A percentile compares a stretch with the other conserved stretches of the same genome.
phyloP scores from a whole-genome alignment of 2,329 filamentous ascomycete genomes.

The Xylogone sp. region DNA sequence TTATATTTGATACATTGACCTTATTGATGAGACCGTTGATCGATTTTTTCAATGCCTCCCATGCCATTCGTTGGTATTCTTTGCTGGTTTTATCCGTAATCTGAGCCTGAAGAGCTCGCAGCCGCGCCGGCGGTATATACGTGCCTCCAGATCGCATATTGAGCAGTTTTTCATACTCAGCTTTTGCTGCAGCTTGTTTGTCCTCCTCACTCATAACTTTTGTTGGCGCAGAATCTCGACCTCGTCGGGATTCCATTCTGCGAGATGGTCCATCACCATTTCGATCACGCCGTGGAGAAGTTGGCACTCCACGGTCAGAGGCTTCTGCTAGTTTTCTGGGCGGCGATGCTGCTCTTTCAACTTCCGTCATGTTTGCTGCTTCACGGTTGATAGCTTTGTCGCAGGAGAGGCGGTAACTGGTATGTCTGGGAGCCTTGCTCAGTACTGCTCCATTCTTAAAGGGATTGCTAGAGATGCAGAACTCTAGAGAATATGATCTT shows the following conservation, averaged over 20 bases:
- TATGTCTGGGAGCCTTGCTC: background rate
- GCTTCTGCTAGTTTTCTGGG: constrained; percentile 9
- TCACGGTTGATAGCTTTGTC: background rate
- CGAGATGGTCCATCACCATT: constrained; percentile 12
- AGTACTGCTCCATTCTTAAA: background rate
- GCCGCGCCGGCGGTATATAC: constrained; percentile 88
- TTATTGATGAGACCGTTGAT: constrained; percentile 99
- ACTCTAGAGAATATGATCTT: too few species aligned
- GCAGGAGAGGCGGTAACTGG: background rate
- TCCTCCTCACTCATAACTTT: constrained; percentile 63
- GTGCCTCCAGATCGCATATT: constrained; percentile 93
- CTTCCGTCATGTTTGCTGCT: constrained; percentile 12
- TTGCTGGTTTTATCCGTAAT: constrained; percentile 96
- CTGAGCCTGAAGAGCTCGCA: constrained; percentile 89
- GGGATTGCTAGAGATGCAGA: too few species aligned
- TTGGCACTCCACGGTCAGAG: constrained; percentile 8
- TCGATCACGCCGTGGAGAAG: constrained; percentile 21
- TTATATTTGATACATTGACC: constrained; percentile 97
- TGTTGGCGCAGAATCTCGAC: constrained; percentile 13
- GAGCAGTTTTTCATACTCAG: constrained; percentile 88
- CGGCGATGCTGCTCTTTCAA: constrained; percentile 9
- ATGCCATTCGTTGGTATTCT: constrained; percentile 98
- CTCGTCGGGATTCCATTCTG: constrained; percentile 9
- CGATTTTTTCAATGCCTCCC: constrained; percentile 97
- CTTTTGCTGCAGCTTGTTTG: constrained; percentile 84